Percentiles rank a stretch among this genome's conserved stretches.
These are phyloP conservation scores for Naegleria lovaniensis DNA, from an alignment of 208 protist species.

Conservation along the genomic window DNA sequence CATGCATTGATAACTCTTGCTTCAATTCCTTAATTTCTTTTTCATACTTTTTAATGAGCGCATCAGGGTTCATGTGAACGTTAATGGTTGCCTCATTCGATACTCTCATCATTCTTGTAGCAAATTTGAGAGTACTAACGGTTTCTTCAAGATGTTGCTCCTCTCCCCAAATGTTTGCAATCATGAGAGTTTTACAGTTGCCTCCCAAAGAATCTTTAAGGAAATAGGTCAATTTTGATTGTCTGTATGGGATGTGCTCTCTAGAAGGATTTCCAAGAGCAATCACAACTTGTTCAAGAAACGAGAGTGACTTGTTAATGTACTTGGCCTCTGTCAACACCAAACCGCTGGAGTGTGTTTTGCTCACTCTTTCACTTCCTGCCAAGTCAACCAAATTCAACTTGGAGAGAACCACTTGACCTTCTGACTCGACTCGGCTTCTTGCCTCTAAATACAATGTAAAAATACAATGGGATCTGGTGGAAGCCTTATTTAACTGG, in stretches of 20 bases:
- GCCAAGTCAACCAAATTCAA: conserved; percentile 83
- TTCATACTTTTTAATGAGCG: conserved; percentile 62
- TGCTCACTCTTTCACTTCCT: conserved; percentile 61
- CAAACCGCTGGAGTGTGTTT: conserved; percentile 29
- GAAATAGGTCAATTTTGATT: conserved; percentile 61
- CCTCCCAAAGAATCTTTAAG: conserved; percentile 61
- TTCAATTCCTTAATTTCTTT: conserved; percentile 70
- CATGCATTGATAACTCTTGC: conserved; percentile 77
- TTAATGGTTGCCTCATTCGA: conserved; percentile 60
- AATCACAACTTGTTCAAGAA: conserved; percentile 80
- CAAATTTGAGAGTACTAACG: conserved; percentile 39
- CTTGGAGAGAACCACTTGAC: conserved; percentile 43
- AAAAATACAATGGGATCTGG: conserved; percentile 68
- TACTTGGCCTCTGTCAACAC: conserved; percentile 6
- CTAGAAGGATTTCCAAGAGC: conserved; percentile 40
- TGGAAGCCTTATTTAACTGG: conserved; percentile 49
- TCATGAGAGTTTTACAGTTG: conserved; percentile 51
- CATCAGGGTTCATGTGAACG: conserved; percentile 56
- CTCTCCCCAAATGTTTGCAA: conserved; percentile 41
- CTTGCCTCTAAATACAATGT: conserved; percentile 65
- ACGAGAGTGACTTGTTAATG: conserved; percentile 76
- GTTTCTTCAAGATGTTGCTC: conserved; percentile 42
- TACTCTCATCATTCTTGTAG: conserved; percentile 61
- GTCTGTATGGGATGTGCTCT: conserved; percentile 66
- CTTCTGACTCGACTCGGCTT: conserved; percentile 59